Conservation (phyloP, 768 basidiomycete genomes). For the Pleurotus platypus region DNA sequence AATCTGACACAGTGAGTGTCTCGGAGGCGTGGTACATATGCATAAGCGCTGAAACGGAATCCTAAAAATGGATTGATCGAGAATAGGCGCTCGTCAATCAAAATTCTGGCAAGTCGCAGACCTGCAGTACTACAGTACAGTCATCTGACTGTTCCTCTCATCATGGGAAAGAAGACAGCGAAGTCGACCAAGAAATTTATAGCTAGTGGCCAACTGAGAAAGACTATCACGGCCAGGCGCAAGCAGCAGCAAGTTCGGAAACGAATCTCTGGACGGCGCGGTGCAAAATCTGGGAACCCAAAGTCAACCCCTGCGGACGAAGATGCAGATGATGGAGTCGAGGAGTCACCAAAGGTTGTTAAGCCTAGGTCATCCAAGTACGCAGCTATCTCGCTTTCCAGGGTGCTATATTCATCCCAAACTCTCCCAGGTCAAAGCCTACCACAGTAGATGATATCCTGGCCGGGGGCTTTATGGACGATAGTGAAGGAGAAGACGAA, state of each 20-base stretch:
- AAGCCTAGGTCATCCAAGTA: conserved; percentile 9
- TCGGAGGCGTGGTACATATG: too few species aligned
- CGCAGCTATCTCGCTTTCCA: neutral
- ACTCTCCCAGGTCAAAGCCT: conserved; percentile 35
- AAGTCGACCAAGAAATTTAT: conserved; percentile 89
- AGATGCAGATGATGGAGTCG: conserved; percentile 27
- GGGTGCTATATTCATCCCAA: neutral
- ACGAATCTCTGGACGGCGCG: conserved; percentile 61
- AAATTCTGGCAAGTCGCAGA: too few species aligned
- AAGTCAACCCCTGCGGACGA: conserved; percentile 17
- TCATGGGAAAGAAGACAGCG: conserved; percentile 55
- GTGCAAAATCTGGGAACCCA: conserved; percentile 28
- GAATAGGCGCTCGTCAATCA: too few species aligned
- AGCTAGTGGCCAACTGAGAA: conserved; percentile 83
- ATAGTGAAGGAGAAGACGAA: conserved; percentile 46
- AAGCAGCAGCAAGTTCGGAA: conserved; percentile 76
- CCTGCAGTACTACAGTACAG: too few species aligned
- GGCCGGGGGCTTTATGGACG: conserved; percentile 69
- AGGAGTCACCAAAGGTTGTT: conserved; percentile 20
- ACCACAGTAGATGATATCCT: conserved; percentile 81
- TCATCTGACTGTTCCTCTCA: neutral
- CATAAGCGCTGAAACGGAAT: too few species aligned
- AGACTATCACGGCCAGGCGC: conserved; percentile 78
- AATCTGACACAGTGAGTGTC: too few species aligned
- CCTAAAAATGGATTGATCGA: too few species aligned